Percentiles rank a stretch among this genome's conserved stretches.
Evolutionary conservation across 208 protist genomes (phyloP).

Genomic region (Trypanosoma caninum): DNA sequence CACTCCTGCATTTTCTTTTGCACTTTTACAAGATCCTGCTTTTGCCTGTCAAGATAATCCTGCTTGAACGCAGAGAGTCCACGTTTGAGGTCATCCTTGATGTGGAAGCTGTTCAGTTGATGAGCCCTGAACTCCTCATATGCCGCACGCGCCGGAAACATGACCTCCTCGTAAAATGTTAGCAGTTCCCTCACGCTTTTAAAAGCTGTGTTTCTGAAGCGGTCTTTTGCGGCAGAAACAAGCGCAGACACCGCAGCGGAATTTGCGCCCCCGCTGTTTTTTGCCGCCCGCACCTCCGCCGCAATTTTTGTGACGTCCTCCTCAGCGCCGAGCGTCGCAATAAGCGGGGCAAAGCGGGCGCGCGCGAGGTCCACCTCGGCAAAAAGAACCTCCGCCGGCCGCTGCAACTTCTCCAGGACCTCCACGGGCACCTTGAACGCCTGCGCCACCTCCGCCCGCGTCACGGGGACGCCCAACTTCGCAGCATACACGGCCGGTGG

Average conservation of each 20-base stretch:
- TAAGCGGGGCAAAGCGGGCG: conserved; percentile 51
- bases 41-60: conserved; percentile 83
- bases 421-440: conserved; percentile 45
- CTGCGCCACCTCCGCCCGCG: conserved; percentile 45
- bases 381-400: conserved; percentile 50
- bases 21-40: conserved; percentile 56
- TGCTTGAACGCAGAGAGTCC: conserved; percentile 85
- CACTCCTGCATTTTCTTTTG: conserved; percentile 69
- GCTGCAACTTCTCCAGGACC: conserved; percentile 49
- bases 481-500: conserved; percentile 28
- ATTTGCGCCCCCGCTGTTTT: conserved; percentile 25
- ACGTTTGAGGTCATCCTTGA: conserved; percentile 88
- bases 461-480: conserved; percentile 45
- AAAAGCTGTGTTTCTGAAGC: conserved; percentile 66
- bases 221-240: conserved; percentile 55
- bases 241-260: conserved; percentile 13
- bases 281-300: conserved; percentile 43
- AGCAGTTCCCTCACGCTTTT: conserved; percentile 48
- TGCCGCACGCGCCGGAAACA: conserved; percentile 67
- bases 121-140: conserved; percentile 49
- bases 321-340: conserved; percentile 40
- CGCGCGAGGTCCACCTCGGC: conserved; percentile 71
- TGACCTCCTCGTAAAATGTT: conserved; percentile 78
- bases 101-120: conserved; percentile 77
- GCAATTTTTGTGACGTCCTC: conserved; percentile 63